These are phyloP conservation scores for Ustilago hordei DNA, from an alignment of 1,284 basidiomycete species.

Conservation along the genomic window DNA sequence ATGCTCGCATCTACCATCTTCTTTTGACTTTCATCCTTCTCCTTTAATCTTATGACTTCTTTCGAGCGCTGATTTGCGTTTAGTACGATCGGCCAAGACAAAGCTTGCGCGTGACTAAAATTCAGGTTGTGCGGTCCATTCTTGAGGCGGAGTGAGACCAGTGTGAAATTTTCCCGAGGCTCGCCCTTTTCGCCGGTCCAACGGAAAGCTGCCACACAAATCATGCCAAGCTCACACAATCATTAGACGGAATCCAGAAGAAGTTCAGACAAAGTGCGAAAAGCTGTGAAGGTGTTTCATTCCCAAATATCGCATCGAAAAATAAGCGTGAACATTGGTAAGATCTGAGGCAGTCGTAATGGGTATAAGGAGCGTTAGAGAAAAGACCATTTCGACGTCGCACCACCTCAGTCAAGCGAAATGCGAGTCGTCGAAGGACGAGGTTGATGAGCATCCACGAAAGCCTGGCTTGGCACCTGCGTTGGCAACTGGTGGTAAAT, in stretches of 20 bases:
- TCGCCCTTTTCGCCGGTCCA: background rate
- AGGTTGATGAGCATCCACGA: constrained; percentile 14
- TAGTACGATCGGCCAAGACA: background rate
- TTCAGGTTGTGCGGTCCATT: background rate
- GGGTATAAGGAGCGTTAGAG: background rate
- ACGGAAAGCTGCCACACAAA: background rate
- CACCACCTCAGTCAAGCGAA: constrained; percentile 21
- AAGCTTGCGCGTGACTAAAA: background rate
- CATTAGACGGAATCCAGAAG: no score
- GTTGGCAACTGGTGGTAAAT: background rate
- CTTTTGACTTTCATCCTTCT: background rate
- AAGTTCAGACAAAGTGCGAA: background rate
- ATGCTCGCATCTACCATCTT: constrained; percentile 2
- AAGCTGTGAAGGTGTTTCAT: background rate
- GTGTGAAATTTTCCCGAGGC: no score
- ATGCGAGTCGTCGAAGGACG: constrained; percentile 26
- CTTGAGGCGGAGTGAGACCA: background rate
- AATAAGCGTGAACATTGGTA: background rate
- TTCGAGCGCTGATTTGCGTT: constrained; percentile 6
- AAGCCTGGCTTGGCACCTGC: constrained; percentile 5
- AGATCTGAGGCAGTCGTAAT: background rate
- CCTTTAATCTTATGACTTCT: background rate
- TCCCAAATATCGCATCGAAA: background rate
- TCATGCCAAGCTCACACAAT: background rate
- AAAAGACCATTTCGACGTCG: background rate